Base-by-base conservation (phyloP, 2,329 filamentous ascomycete species). In the Reticulascus tulasneorum region DNA sequence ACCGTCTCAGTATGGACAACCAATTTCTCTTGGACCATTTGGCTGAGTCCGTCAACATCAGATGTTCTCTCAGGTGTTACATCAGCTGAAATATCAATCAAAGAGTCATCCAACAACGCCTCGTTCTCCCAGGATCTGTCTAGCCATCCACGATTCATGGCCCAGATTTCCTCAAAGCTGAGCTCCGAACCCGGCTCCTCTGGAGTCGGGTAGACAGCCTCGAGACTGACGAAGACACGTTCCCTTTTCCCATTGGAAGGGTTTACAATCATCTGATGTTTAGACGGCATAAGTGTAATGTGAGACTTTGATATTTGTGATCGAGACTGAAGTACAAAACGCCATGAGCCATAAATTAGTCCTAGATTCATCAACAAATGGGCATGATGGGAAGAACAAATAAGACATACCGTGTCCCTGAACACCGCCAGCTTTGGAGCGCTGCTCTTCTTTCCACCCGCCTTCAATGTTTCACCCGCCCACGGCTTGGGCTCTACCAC, bases 141-240 rank as follows among this genome's bases (percentile, higher is more conserved):
- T 22, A 85, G 62, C 67, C 80, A 82, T 1, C 91, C 91, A 38
- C 86, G 76, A 47, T 79, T 79, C 26, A 73, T 74, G 20, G 91
- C 91, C 63, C 89, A 80, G 16, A 98, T 66, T 62, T 98, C 93
- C 56, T 98, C 93, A 54, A 97, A 94, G 53, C 86, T 91, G 44
- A 86, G 74, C 60, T 96, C 91, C 21, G 79, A 79, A 4, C 77
- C 79, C 2, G 79, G 73, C 42, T 85, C 75, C 29, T 83, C 76
- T 16, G 79, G 77, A 24, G 83, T 82, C 8, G 89, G 90, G 53
- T 97, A 97, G 22, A 97, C 75, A 21, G 82, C 79, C 56, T 89
- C 81, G 33, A 97, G 71, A 53, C 94, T 82, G 55, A 94, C 89
- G 63, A 86, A 91, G 20, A 96, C 84, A 45, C 85, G 80, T 60